Conservation (phyloP, 352 stramenopile species). For the Phytophthora multivora region DNA sequence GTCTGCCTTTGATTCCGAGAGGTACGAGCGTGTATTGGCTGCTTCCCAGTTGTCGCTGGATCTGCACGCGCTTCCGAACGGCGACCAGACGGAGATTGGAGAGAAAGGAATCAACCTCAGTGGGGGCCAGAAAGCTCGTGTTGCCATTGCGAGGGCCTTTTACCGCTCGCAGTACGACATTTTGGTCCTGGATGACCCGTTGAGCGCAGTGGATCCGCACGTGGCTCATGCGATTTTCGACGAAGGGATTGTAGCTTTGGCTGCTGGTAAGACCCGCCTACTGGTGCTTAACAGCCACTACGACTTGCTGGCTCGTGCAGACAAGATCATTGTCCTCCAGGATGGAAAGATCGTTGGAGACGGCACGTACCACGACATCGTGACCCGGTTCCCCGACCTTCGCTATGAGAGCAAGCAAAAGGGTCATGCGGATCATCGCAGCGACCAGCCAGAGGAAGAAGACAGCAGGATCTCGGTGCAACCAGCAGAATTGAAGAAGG, state of each 20-base stretch:
- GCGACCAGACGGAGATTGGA: slow-evolving; percentile 93
- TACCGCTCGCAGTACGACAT: slow-evolving; percentile 69
- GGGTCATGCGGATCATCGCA: neutral
- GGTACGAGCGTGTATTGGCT: slow-evolving; percentile 50
- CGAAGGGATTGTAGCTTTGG: slow-evolving; percentile 28
- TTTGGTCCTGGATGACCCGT: slow-evolving; percentile 54
- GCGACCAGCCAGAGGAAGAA: slow-evolving; percentile 1
- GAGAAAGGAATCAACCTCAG: slow-evolving; percentile 95
- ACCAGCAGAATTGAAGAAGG: neutral
- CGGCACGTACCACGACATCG: slow-evolving; percentile 24
- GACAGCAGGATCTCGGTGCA: too few relatives aligned
- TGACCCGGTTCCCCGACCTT: slow-evolving; percentile 17
- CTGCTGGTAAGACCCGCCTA: slow-evolving; percentile 57
- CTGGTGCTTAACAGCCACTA: slow-evolving; percentile 73
- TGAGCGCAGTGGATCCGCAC: slow-evolving; percentile 26
- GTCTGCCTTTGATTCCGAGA: slow-evolving; percentile 15
- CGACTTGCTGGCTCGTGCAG: slow-evolving; percentile 32
- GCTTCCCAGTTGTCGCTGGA: slow-evolving; percentile 85
- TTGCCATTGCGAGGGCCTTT: slow-evolving; percentile 86
- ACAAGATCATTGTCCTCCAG: slow-evolving; percentile 36
- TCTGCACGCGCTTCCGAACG: slow-evolving; percentile 80
- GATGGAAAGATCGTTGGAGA: slow-evolving; percentile 32
- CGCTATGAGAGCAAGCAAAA: slow-evolving; percentile 18
- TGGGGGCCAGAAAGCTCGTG: slow-evolving; percentile 89
- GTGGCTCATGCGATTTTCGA: slow-evolving; percentile 49